Conservation (phyloP, 495 filamentous ascomycete species). For the Annulohypoxylon bovei region DNA sequence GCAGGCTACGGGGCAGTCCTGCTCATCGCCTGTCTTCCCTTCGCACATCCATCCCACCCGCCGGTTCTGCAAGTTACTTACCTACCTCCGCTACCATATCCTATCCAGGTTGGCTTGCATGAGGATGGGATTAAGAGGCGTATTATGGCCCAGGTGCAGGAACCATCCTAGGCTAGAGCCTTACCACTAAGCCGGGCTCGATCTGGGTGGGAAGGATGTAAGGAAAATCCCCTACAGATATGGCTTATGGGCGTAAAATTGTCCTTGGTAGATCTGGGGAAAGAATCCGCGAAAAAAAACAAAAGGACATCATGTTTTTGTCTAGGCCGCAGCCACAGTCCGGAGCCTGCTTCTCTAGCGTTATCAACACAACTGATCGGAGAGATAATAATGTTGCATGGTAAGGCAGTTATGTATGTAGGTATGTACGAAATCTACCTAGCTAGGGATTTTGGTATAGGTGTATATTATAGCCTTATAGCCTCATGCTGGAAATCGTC, state of each 20-base stretch:
- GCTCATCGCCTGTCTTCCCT: background rate
- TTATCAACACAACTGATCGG: slow-evolving; percentile 1
- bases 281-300: slow-evolving; percentile 16
- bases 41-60: background rate
- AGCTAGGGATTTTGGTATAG: background rate
- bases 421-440: background rate
- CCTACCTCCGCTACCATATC: background rate
- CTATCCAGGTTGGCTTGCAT: background rate
- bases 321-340: slow-evolving; percentile 29
- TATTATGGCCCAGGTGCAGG: slow-evolving; percentile 10
- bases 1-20: slow-evolving; percentile 32
- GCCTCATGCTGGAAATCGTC: background rate
- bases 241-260: slow-evolving; percentile 1
- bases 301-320: slow-evolving; percentile 8
- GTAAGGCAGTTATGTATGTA: slow-evolving; percentile 18
- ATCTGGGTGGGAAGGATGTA: background rate
- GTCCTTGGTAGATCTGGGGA: slow-evolving; percentile 29
- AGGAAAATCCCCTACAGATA: background rate
- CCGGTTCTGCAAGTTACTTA: background rate
- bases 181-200: background rate
- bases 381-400: slow-evolving; percentile 20
- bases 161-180: slow-evolving; percentile 2
- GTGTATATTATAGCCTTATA: slow-evolving; percentile 5
- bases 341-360: slow-evolving; percentile 43
- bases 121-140: slow-evolving; percentile 14